phyloP scores from a whole-genome alignment of 768 basidiomycete genomes.

The Pisolithus albus region DNA sequence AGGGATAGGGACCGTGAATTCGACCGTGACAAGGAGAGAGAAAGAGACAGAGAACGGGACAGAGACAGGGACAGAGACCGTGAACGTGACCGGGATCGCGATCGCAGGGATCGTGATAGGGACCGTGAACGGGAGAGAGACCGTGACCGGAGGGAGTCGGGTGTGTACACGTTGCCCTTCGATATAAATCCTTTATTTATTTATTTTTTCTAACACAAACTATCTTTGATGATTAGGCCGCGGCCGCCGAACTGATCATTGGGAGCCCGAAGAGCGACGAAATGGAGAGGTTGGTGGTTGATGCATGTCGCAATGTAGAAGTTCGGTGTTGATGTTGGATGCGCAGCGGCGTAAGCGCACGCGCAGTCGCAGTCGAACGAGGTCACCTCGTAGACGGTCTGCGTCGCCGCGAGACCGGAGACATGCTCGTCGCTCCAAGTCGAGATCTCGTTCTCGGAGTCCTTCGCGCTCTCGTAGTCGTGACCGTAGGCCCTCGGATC shows the following conservation, averaged over 20 bases:
- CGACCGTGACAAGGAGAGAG: constrained; percentile 16
- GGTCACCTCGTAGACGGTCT: constrained; percentile 61
- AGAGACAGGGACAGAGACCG: constrained; percentile 37
- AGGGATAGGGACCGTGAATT: constrained; percentile 28
- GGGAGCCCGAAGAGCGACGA: constrained; percentile 78
- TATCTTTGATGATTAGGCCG: constrained; percentile 31
- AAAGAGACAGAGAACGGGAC: constrained; percentile 33
- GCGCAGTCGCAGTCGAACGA: constrained; percentile 58
- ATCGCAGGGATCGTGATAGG: constrained; percentile 32
- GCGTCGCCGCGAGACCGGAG: constrained; percentile 51
- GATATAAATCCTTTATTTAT: not conserved
- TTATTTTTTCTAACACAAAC: not conserved
- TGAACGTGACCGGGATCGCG: constrained; percentile 37
- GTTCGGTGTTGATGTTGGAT: not conserved
- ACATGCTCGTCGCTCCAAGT: constrained; percentile 52
- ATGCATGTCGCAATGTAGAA: not conserved
- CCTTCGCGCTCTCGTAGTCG: constrained; percentile 50
- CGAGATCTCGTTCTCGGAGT: constrained; percentile 56
- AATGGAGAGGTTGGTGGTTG: constrained; percentile 44
- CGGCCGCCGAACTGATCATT: constrained; percentile 57
- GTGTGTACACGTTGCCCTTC: constrained; percentile 28
- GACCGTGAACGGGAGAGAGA: constrained; percentile 38
- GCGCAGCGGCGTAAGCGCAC: constrained; percentile 62
- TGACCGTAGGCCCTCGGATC: constrained; percentile 52
- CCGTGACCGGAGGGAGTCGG: constrained; percentile 51